Percentiles rank a stretch among this genome's conserved stretches.
Conservation (phyloP, 2,329 filamentous ascomycete species). For the Aspergillus sp. region DNA sequence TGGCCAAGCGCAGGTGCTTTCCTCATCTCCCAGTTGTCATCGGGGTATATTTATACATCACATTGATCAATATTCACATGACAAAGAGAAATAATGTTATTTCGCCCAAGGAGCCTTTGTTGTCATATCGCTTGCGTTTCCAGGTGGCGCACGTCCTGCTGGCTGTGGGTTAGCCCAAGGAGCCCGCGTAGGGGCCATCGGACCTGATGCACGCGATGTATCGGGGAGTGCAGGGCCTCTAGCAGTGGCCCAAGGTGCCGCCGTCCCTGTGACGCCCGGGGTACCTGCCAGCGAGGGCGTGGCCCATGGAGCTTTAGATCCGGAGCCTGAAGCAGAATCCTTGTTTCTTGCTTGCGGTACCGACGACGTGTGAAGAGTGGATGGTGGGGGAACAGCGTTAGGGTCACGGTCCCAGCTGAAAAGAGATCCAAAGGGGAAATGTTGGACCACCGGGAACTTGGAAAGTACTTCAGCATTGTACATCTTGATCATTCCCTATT, state of each 20-base stretch:
- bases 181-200: slow-evolving; percentile 32
- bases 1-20: no score
- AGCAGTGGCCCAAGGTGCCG: slow-evolving; percentile 29
- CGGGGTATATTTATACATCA: no score
- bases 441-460: slow-evolving; percentile 98
- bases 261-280: slow-evolving; percentile 18
- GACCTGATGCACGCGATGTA: slow-evolving; percentile 12
- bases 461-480: slow-evolving; percentile 94
- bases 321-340: slow-evolving; percentile 18
- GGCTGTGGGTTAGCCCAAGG: slow-evolving; percentile 27
- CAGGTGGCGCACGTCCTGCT: slow-evolving; percentile 14
- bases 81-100: slow-evolving; percentile 8
- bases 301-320: slow-evolving; percentile 38
- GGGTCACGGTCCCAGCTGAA: slow-evolving; percentile 73
- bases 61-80: background rate
- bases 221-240: slow-evolving; percentile 12
- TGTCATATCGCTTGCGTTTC: slow-evolving; percentile 16
- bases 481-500: slow-evolving; percentile 96
- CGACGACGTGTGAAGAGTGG: slow-evolving; percentile 54
- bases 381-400: slow-evolving; percentile 49
- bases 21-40: no score
- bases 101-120: slow-evolving; percentile 42
- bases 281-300: slow-evolving; percentile 18
- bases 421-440: slow-evolving; percentile 81
- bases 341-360: slow-evolving; percentile 23